Conservation (phyloP, 2,329 filamentous ascomycete genomes). For the Aspergillus sclerotialis region DNA sequence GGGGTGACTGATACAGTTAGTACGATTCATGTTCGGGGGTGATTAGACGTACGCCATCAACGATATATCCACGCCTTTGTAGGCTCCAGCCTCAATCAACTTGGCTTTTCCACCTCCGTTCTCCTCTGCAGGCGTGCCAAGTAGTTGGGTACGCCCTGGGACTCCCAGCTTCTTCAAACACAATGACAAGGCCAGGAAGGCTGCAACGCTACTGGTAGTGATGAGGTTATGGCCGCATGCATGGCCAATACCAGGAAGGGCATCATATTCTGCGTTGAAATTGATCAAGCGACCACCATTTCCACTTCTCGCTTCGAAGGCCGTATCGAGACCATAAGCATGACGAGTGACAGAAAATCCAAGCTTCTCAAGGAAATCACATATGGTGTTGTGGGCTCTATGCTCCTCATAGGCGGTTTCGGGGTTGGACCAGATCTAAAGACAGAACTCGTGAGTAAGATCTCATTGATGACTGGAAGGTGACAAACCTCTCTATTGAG, state of each 20-base stretch:
- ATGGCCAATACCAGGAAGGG: conserved; percentile 33
- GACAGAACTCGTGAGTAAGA: neutral
- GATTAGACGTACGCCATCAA: conserved; percentile 33
- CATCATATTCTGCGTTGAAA: conserved; percentile 40
- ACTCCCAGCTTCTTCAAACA: conserved; percentile 37
- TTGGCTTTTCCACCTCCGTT: conserved; percentile 33
- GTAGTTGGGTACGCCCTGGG: conserved; percentile 26
- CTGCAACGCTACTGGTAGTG: conserved; percentile 27
- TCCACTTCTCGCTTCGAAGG: conserved; percentile 44
- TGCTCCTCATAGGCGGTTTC: conserved; percentile 48
- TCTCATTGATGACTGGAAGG: neutral
- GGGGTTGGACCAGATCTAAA: conserved; percentile 42
- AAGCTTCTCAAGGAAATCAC: conserved; percentile 36
- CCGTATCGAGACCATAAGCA: conserved; percentile 46
- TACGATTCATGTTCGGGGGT: neutral
- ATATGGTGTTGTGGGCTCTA: conserved; percentile 46
- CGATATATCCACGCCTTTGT: conserved; percentile 33
- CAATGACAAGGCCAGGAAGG: conserved; percentile 41
- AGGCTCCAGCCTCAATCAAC: conserved; percentile 40
- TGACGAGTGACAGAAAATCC: conserved; percentile 44
- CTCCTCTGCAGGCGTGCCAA: conserved; percentile 36
- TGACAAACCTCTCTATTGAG: conserved; percentile 19
- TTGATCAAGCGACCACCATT: conserved; percentile 29
- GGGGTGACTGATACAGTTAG: conserved; percentile 14
- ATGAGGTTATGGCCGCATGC: conserved; percentile 37